Conservation (phyloP, 2,329 filamentous ascomycete species). For the Cordyceps pruinosa region DNA sequence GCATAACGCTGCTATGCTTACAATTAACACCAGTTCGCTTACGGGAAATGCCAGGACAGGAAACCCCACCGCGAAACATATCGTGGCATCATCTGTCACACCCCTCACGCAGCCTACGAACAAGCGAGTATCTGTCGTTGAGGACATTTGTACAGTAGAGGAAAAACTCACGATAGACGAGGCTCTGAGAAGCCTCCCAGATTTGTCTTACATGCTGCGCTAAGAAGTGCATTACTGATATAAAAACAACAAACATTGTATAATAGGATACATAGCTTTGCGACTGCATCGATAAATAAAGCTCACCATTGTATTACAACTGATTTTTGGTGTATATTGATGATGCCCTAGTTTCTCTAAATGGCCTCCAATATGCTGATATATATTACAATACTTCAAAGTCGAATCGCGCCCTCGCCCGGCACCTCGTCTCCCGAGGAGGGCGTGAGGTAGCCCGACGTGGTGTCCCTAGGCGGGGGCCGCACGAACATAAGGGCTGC, state of each 20-base stretch:
- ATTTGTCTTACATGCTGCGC: conserved; percentile 14
- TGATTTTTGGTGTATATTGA: background rate
- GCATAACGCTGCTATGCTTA: no score
- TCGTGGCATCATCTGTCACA: background rate
- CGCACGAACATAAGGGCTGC: conserved; percentile 25
- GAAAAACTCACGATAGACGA: background rate
- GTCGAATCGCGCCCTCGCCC: conserved; percentile 12
- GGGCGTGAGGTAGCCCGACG: conserved; percentile 13
- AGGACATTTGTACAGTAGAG: background rate
- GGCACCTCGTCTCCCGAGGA: conserved; percentile 14
- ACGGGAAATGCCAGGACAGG: background rate
- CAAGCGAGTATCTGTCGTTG: background rate
- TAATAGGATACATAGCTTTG: background rate
- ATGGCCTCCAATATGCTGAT: background rate
- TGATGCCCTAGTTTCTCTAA: background rate
- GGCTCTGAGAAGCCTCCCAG: conserved; percentile 6
- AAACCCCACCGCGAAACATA: no score
- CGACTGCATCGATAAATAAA: background rate
- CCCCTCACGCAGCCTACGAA: background rate
- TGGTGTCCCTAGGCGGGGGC: conserved; percentile 19
- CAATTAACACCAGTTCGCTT: background rate
- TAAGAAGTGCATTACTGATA: background rate
- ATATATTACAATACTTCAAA: background rate
- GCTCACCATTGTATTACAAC: background rate
- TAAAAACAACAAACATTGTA: background rate